A percentile compares a stretch with the other conserved stretches of the same genome.
phyloP scores from a whole-genome alignment of 2,329 filamentous ascomycete species.

The Paraconiothyrium brasiliense region DNA sequence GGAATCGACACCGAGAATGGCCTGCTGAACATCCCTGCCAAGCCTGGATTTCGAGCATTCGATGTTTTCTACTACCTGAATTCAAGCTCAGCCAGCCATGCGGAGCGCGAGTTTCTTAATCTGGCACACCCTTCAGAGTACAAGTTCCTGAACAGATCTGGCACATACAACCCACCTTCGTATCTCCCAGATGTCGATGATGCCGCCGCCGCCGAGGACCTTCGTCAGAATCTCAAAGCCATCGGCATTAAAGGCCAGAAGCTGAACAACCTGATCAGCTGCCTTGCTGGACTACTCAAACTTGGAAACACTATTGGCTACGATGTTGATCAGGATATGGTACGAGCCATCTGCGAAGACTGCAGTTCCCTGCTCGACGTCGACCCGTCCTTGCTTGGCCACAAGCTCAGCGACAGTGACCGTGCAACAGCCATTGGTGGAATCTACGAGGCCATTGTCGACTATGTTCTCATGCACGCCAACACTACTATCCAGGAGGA shows the following conservation, averaged over 20 bases:
- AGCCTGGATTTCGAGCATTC: conserved; percentile 88
- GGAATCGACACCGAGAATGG: conserved; percentile 87
- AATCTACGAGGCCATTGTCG: conserved; percentile 91
- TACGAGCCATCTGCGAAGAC: conserved; percentile 90
- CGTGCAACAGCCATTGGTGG: conserved; percentile 83
- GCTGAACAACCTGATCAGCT: conserved; percentile 84
- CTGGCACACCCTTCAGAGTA: conserved; percentile 82
- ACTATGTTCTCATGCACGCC: conserved; percentile 91
- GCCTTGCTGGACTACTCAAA: conserved; percentile 86
- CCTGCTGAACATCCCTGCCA: conserved; percentile 79
- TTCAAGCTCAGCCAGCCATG: conserved; percentile 86
- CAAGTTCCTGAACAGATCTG: conserved; percentile 79
- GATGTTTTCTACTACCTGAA: conserved; percentile 98
- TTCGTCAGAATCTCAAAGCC: conserved; percentile 83
- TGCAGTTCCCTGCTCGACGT: conserved; percentile 86
- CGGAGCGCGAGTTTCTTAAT: conserved; percentile 87
- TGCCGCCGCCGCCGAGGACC: conserved; percentile 90
- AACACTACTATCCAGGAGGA: conserved; percentile 85
- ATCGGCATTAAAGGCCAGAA: conserved; percentile 92
- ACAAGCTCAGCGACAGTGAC: conserved; percentile 84
- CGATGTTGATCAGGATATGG: conserved; percentile 79
- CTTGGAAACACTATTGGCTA: conserved; percentile 91
- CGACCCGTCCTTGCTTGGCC: conserved; percentile 81
- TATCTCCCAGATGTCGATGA: conserved; percentile 95
- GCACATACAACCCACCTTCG: conserved; percentile 83